phyloP scores from a whole-genome alignment of 495 filamentous ascomycete species.

The Annulohypoxylon nitens region DNA sequence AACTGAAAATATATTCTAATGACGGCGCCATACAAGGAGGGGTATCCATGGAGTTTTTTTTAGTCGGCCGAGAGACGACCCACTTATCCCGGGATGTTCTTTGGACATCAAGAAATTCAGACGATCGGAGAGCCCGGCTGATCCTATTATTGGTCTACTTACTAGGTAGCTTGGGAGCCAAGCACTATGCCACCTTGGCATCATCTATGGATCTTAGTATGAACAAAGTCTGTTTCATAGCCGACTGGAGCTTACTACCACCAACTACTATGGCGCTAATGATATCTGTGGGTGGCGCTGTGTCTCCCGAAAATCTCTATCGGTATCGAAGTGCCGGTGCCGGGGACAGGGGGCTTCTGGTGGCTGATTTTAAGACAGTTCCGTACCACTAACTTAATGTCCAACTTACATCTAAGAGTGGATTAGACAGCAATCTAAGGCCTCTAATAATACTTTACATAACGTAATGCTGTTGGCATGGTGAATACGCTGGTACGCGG shows the following conservation, averaged over 20 bases:
- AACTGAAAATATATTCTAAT: neutral
- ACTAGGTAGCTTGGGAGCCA: no score
- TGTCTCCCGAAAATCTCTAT: neutral
- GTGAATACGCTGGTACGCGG: neutral
- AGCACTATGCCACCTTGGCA: neutral
- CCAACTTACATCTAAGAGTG: neutral
- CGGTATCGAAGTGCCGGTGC: neutral
- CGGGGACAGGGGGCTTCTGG: neutral
- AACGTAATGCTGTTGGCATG: neutral
- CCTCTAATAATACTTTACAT: neutral
- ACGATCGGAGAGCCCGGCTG: no score
- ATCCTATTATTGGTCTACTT: no score
- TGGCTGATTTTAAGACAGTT: neutral
- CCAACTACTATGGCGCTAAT: neutral
- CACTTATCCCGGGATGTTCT: neutral
- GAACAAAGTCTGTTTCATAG: neutral
- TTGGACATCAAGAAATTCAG: neutral
- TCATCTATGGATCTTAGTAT: neutral
- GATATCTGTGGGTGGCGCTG: neutral
- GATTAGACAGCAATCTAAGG: neutral
- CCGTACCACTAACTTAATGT: neutral
- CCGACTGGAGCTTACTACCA: neutral
- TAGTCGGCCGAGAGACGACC: neutral
- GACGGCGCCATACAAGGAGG: neutral
- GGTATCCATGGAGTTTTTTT: neutral